These are phyloP conservation scores for Didymella segeticola DNA, from an alignment of 2,329 filamentous ascomycete species.

Conservation along the genomic window DNA sequence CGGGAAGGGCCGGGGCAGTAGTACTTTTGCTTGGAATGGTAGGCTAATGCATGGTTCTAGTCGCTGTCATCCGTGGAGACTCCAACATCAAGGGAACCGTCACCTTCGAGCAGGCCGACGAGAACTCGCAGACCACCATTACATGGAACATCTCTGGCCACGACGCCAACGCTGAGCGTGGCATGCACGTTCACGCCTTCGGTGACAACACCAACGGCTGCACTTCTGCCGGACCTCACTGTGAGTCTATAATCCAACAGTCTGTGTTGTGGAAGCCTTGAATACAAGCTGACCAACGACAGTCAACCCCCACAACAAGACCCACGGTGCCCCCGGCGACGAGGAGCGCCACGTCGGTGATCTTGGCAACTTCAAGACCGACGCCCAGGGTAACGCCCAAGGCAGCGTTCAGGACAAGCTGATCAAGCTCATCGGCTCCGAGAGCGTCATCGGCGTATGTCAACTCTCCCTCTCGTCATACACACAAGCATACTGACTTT, in stretches of 20 bases:
- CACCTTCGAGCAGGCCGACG: conserved; percentile 89
- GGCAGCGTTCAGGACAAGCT: conserved; percentile 80
- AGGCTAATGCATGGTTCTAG: conserved; percentile 55
- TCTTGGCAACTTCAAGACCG: conserved; percentile 95
- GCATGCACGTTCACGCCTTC: conserved; percentile 98
- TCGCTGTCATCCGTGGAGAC: conserved; percentile 97
- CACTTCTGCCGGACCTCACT: conserved; percentile 97
- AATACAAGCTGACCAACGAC: conserved; percentile 18
- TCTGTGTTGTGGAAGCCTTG: not conserved
- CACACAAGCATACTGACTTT: conserved; percentile 17
- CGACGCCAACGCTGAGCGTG: conserved; percentile 94
- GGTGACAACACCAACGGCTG: conserved; percentile 99
- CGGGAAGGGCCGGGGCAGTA: conserved; percentile 11
- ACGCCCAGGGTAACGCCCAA: conserved; percentile 87
- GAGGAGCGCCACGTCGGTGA: conserved; percentile 93
- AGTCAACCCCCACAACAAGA: conserved; percentile 97
- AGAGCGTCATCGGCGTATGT: conserved; percentile 88
- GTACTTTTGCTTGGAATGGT: no score
- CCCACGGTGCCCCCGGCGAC: conserved; percentile 86
- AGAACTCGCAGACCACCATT: conserved; percentile 83
- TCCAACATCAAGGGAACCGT: conserved; percentile 93
- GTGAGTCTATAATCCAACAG: no score
- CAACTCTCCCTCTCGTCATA: not conserved
- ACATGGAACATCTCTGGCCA: conserved; percentile 91
- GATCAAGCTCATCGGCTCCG: conserved; percentile 93